These are phyloP conservation scores for Kondoa malvinella DNA, from an alignment of 768 basidiomycete species.

Conservation along the genomic window DNA sequence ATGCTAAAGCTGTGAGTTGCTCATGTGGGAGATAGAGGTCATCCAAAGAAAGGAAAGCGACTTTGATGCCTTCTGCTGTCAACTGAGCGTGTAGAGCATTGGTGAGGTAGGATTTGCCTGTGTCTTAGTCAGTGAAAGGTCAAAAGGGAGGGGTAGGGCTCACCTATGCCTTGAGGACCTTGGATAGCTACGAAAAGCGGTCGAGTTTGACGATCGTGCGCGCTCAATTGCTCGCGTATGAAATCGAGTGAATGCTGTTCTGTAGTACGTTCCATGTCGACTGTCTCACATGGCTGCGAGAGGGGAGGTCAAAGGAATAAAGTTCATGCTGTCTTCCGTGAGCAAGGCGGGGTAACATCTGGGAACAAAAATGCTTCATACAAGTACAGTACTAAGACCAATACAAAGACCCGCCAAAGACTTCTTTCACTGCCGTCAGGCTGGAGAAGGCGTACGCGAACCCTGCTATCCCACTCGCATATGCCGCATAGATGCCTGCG, in stretches of 20 bases:
- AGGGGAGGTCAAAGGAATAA: too few species aligned
- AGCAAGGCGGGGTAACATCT: too few species aligned
- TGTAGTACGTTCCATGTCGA: too few species aligned
- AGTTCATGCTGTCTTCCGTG: too few species aligned
- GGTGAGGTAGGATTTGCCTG: constrained; percentile 64
- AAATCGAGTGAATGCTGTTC: background rate
- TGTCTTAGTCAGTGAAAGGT: background rate
- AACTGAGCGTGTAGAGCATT: constrained; percentile 39
- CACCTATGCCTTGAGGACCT: constrained; percentile 75
- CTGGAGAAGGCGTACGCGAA: constrained; percentile 43
- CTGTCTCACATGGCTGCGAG: too few species aligned
- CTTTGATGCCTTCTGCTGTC: constrained; percentile 24
- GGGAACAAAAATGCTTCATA: too few species aligned
- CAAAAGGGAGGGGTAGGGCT: background rate
- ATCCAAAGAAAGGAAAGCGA: constrained; percentile 32
- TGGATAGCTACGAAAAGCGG: constrained; percentile 77
- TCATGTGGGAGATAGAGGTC: constrained; percentile 66
- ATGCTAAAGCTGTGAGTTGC: constrained; percentile 43
- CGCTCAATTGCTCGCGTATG: background rate
- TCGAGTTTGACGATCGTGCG: background rate
- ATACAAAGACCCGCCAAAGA: constrained; percentile 19
- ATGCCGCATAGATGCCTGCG: constrained; percentile 43
- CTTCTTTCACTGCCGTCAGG: constrained; percentile 36
- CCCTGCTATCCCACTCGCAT: constrained; percentile 44
- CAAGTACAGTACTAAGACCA: too few species aligned